A percentile compares a stretch with the other conserved stretches of the same genome.
Conservation (phyloP, 23 red algal species). For the Gracilaria vermiculophylla region DNA sequence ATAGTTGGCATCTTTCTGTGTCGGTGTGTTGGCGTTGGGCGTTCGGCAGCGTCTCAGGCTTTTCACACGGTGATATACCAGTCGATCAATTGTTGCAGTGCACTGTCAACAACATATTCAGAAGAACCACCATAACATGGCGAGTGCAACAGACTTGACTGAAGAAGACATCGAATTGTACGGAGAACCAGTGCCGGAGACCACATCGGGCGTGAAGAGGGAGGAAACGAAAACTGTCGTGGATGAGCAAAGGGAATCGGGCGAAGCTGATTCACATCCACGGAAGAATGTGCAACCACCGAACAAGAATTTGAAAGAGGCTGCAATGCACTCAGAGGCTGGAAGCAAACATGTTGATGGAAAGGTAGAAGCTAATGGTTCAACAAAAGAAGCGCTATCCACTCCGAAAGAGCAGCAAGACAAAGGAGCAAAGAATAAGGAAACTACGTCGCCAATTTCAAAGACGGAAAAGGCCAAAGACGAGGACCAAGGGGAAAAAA, state of each 20-base stretch:
- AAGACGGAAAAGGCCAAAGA: background rate
- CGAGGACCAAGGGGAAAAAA: background rate
- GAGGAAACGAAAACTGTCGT: background rate
- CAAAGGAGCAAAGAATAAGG: background rate
- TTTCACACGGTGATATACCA: no score
- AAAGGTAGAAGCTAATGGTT: background rate
- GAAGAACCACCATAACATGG: background rate
- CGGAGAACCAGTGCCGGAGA: constrained; percentile 14
- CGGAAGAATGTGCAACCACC: background rate
- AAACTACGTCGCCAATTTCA: background rate
- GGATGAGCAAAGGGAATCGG: background rate
- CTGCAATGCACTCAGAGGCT: background rate
- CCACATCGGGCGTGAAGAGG: background rate
- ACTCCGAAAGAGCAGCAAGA: background rate
- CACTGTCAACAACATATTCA: no score
- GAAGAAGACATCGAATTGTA: constrained; percentile 29
- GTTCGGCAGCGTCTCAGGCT: no score
- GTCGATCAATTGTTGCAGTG: background rate
- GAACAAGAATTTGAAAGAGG: background rate
- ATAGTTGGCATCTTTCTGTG: no score
- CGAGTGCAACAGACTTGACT: background rate
- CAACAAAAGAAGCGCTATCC: background rate
- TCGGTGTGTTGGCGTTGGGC: no score
- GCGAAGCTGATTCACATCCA: background rate
- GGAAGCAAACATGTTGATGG: background rate